A percentile compares a stretch with the other conserved stretches of the same genome.
Conservation (phyloP, 768 basidiomycete species). For the Rhodosporidiobolus odoratus region DNA sequence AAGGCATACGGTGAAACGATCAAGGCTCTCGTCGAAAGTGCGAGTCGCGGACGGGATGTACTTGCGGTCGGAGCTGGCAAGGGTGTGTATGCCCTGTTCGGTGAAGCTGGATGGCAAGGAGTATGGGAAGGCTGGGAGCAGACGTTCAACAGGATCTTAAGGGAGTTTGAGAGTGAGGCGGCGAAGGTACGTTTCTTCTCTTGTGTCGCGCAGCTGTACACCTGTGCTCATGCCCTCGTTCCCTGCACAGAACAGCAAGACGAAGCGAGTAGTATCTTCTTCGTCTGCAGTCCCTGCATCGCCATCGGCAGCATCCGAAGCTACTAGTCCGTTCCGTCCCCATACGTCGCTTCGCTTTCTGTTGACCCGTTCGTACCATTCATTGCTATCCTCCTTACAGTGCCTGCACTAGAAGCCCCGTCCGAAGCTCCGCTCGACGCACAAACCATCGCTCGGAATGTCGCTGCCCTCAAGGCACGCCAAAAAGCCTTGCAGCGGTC, state of each 20-base stretch:
- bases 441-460: slow-evolving; percentile 85
- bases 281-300: background rate
- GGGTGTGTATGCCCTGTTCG: background rate
- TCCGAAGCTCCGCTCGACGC: slow-evolving; percentile 53
- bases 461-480: slow-evolving; percentile 79
- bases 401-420: background rate
- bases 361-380: no score
- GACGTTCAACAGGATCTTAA: slow-evolving; percentile 69
- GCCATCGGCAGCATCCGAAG: slow-evolving; percentile 10
- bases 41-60: slow-evolving; percentile 45
- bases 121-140: slow-evolving; percentile 66
- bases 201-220: no score
- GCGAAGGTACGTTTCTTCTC: slow-evolving; percentile 45
- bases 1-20: slow-evolving; percentile 81
- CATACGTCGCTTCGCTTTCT: no score
- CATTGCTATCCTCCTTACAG: background rate
- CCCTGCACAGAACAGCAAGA: background rate
- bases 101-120: slow-evolving; percentile 1
- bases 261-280: background rate
- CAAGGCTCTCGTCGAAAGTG: slow-evolving; percentile 71
- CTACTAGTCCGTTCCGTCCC: background rate
- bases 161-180: slow-evolving; percentile 68
- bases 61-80: slow-evolving; percentile 23
- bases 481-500: slow-evolving; percentile 54
- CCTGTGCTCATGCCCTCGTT: no score